phyloP scores from a whole-genome alignment of 2,329 filamentous ascomycete species.

The Biscogniauxia sp. region DNA sequence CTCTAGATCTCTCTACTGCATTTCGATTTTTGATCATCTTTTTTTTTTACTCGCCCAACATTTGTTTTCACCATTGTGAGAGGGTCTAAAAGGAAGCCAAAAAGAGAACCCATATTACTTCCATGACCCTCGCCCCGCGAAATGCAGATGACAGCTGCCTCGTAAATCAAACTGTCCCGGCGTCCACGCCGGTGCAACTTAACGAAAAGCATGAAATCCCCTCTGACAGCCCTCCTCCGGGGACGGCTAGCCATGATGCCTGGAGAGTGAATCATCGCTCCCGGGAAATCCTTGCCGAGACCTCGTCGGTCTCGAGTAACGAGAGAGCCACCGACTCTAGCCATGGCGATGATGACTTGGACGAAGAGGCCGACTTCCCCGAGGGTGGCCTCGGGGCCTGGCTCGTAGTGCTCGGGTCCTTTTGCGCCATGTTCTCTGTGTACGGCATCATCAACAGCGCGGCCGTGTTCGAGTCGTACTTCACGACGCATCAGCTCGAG shows the following conservation, averaged over 20 bases:
- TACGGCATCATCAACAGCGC: slow-evolving; percentile 73
- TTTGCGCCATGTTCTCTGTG: slow-evolving; percentile 66
- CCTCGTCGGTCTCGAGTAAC: not conserved
- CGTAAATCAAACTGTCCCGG: slow-evolving; percentile 31
- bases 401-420: slow-evolving; percentile 75
- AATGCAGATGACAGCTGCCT: slow-evolving; percentile 31
- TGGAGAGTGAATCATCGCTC: not conserved
- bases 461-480: slow-evolving; percentile 77
- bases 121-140: slow-evolving; percentile 20
- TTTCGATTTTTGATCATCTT: too few relatives aligned
- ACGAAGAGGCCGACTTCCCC: slow-evolving; percentile 50
- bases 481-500: slow-evolving; percentile 69
- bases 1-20: too few relatives aligned
- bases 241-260: not conserved
- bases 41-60: too few relatives aligned
- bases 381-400: slow-evolving; percentile 73
- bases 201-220: slow-evolving; percentile 9
- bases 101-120: not conserved
- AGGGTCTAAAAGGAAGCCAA: not conserved
- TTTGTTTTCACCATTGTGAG: not conserved
- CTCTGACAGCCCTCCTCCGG: not conserved
- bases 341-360: slow-evolving; percentile 11
- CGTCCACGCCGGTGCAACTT: slow-evolving; percentile 20
- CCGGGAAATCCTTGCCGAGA: not conserved
- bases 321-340: not conserved